Evolutionary conservation across 371 early-diverging fungal species (phyloP).

Genomic region (Coemansia sp.): DNA sequence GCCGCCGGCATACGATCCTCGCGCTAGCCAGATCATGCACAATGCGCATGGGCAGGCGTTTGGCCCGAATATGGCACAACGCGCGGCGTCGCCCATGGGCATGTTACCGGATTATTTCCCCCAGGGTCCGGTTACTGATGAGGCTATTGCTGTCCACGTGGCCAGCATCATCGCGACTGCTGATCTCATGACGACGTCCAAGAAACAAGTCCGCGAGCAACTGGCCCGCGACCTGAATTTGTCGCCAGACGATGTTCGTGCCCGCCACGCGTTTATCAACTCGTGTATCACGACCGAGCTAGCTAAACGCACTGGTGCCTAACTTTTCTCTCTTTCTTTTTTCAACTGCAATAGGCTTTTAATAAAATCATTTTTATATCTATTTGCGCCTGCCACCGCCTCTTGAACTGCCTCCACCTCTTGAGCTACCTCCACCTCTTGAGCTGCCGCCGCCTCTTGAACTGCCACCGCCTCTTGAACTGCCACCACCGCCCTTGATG

Average conservation of each 20-base stretch:
- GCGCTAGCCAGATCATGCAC: constrained; percentile 43
- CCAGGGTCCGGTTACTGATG: constrained; percentile 29
- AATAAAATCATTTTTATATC: neutral
- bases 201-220: constrained; percentile 74
- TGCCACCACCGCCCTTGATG: constrained; percentile 23
- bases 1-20: constrained; percentile 50
- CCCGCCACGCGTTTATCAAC: constrained; percentile 78
- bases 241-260: constrained; percentile 62
- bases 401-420: neutral
- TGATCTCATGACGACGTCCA: constrained; percentile 79
- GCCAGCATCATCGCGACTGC: constrained; percentile 58
- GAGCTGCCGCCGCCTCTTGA: neutral
- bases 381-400: constrained; percentile 39
- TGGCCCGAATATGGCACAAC: constrained; percentile 14
- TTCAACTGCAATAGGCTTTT: neutral
- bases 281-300: constrained; percentile 66
- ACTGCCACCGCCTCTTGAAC: constrained; percentile 10
- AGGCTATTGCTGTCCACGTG: constrained; percentile 34
- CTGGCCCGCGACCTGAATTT: constrained; percentile 59
- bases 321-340: neutral
- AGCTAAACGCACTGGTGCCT: constrained; percentile 37
- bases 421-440: too few relatives aligned
- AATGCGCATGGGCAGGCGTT: constrained; percentile 3
- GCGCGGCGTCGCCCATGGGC: constrained; percentile 29
- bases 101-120: constrained; percentile 37